Base-by-base conservation (phyloP, 2,329 filamentous ascomycete genomes). In the Aplosporella prunicola region DNA sequence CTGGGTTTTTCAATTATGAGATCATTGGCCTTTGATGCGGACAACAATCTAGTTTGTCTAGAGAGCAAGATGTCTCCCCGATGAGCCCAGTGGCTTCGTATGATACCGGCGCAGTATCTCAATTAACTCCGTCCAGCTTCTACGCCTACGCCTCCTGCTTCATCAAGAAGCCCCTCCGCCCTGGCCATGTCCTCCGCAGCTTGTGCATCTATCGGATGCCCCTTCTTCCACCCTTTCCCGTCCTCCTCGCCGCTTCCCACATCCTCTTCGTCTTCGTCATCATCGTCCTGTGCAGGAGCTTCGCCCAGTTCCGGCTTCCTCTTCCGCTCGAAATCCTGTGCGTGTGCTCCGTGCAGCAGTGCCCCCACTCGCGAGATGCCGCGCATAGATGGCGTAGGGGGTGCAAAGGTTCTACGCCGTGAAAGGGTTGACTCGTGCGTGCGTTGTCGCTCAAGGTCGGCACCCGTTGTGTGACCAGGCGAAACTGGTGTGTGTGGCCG, bases 321-420 rank as follows among this genome's bases (percentile, higher is more conserved):
- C 56, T 76, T 82, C 64, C 91, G 82, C 61, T 93, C 83, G 56
- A 95, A 96, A 61, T 96, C 89, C 57, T 93, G 82, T 43, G 76
- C 81, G 57, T 96, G 91, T 5, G 89, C 89, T 43, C 80, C 73
- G 4, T 85, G 82, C 47, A 95, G 69, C n/a, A 87, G 77, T 10
- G 71, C 76, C 5, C 74, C 76, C 9, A 80, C 69, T 1, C 71
- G 63, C n/a, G 60, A 60, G 9, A 76, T 60, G 6, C 61, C 66
- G 15, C 58, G 47, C 17, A 58, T 49, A 2, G 66, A 38, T 0
- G 64, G 62, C 0, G 55, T 58, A 2, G 52, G 14, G 10, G 30
- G 18, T 16, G 23, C 23, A 11, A 9, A 32, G 20, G 40, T 16
- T 28, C 13, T 47, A 51, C 36, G 43, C 50, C 47, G 41, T n/a